Conservation (phyloP, 2,329 filamentous ascomycete genomes). For the Erysiphe pulchra region DNA sequence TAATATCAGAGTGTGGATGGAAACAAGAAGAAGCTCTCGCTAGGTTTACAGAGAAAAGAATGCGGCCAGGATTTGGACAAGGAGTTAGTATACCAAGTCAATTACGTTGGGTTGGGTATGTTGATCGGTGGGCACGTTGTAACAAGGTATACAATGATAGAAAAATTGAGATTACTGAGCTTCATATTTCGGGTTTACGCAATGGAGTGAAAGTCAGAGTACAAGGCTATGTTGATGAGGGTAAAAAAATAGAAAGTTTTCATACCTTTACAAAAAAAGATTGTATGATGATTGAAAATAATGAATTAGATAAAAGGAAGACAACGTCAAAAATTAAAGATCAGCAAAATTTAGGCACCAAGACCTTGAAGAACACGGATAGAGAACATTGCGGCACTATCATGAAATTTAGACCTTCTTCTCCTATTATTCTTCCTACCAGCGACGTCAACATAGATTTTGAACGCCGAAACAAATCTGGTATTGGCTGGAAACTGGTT, state of each 20-base stretch:
- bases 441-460: constrained; percentile 81
- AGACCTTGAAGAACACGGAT: constrained; percentile 12
- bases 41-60: constrained; percentile 56
- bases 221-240: constrained; percentile 70
- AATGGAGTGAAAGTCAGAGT: constrained; percentile 72
- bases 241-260: constrained; percentile 59
- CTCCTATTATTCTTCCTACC: constrained; percentile 43
- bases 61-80: constrained; percentile 68
- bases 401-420: constrained; percentile 51
- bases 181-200: constrained; percentile 72
- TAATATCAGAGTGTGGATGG: constrained; percentile 70
- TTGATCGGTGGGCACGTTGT: constrained; percentile 56
- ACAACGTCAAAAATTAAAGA: neutral
- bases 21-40: constrained; percentile 33
- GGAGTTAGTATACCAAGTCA: constrained; percentile 90
- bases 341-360: neutral
- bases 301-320: neutral
- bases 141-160: constrained; percentile 63
- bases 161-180: constrained; percentile 60
- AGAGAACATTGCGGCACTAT: constrained; percentile 36
- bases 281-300: constrained; percentile 29
- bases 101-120: constrained; percentile 64
- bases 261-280: constrained; percentile 59
- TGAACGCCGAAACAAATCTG: constrained; percentile 59
- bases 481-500: constrained; percentile 65